Evolutionary conservation across 208 protist genomes (phyloP), one percentile per base, ranked within the genome.

Genomic region (Porcisia deanei): DNA sequence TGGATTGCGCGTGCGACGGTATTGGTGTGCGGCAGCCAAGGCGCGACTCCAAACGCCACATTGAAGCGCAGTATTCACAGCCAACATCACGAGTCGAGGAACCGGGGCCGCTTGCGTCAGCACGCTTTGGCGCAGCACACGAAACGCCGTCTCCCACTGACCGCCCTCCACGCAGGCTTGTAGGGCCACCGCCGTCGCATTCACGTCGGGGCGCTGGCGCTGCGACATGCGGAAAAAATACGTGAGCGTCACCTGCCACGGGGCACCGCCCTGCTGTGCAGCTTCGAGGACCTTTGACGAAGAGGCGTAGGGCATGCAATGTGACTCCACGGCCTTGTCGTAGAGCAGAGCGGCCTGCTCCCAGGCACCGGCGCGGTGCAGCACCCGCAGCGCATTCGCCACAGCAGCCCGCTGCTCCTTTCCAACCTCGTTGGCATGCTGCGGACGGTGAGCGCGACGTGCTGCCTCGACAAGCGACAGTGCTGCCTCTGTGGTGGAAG

Each of bases 121-220:
- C 49, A 92, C 75, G 71, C 76, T 83, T 68, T 94, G 90, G 49
- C 73, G 81, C 65, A 96, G 76, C 64, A 96, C 80, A 22, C 84
- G 85, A 49, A 93, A 86, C 30, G 84, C 90, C n/a, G 87, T 66
- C 54, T 71, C 81, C 92, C 92, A 96, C 82, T 90, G 89, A 0
- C 73, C 73, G 18, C 88, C 88, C 43, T 61, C 76, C 39, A 75
- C 78, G 61, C 92, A 96, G 18, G 89, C 89, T 76, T 90, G 78
- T 73, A 96, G 69, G 3, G 90, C 92, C 43, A 82, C 82, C 16
- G 81, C 75, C 14, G 88, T 67, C 14, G 88, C 85, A 43, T 64
- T 64, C 65, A 87, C 83, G 71, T 93, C 83, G 0, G 89, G 92
- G 14, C 92, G 92, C 71, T 88, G 75, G 25, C 80, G 85, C 65